These are phyloP conservation scores for Phlyctochytrium bullatum DNA, from an alignment of 192 early-diverging fungal genomes.

Conservation along the genomic window DNA sequence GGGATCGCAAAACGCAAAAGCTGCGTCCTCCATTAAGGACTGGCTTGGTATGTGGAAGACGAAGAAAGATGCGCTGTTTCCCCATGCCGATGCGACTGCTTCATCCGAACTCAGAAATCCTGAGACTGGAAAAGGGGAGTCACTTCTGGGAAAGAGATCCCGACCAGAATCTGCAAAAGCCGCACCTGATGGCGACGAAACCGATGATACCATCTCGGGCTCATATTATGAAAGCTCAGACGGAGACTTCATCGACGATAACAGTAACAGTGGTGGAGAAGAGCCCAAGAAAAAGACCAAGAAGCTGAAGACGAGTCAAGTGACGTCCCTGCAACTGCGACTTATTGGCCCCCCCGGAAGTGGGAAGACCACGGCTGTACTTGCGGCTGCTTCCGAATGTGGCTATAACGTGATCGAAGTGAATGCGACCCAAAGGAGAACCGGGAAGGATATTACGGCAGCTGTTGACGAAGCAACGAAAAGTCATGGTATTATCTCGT, in stretches of 20 bases:
- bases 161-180: background rate
- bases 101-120: background rate
- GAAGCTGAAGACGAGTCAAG: slow-evolving; percentile 8
- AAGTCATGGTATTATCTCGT: no score
- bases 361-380: slow-evolving; percentile 72
- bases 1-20: background rate
- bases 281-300: slow-evolving; percentile 13
- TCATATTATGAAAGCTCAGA: slow-evolving; percentile 6
- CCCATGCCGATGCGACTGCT: background rate
- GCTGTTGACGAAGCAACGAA: slow-evolving; percentile 68
- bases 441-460: slow-evolving; percentile 66
- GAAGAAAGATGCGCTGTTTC: background rate
- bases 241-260: background rate
- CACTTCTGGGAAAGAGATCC: background rate
- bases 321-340: slow-evolving; percentile 30
- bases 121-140: slow-evolving; percentile 5
- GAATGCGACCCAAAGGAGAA: slow-evolving; percentile 62
- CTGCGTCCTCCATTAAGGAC: background rate
- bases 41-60: slow-evolving; percentile 20
- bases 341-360: slow-evolving; percentile 67
- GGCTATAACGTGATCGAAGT: slow-evolving; percentile 79
- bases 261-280: background rate
- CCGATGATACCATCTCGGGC: background rate
- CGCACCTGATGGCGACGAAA: slow-evolving; percentile 3
- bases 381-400: slow-evolving; percentile 67